Evolutionary conservation across 2,329 filamentous ascomycete species (phyloP).

Genomic region (Alternaria sp.): DNA sequence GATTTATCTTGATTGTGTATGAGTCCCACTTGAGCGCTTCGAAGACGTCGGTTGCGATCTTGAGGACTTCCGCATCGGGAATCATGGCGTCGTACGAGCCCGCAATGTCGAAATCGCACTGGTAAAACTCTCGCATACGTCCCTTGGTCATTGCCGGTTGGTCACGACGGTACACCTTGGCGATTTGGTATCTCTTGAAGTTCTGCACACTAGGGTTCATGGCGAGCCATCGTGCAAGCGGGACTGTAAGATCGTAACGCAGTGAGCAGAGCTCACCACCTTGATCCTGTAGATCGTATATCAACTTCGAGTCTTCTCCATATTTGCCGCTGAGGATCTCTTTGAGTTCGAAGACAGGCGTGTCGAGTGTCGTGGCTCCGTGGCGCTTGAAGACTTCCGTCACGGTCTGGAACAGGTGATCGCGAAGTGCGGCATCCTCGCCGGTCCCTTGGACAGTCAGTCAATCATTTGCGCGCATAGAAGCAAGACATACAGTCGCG

Average conservation of each 20-base stretch:
- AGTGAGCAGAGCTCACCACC: slow-evolving; percentile 86
- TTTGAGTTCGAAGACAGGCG: slow-evolving; percentile 85
- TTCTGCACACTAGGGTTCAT: slow-evolving; percentile 85
- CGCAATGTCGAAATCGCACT: slow-evolving; percentile 97
- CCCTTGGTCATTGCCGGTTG: slow-evolving; percentile 85
- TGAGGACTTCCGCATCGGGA: slow-evolving; percentile 87
- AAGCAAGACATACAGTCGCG: slow-evolving; percentile 75
- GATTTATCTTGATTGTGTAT: slow-evolving; percentile 93
- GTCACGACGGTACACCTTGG: slow-evolving; percentile 86
- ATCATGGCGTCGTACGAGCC: slow-evolving; percentile 87
- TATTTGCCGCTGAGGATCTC: slow-evolving; percentile 91
- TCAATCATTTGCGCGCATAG: neutral
- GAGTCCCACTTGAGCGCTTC: slow-evolving; percentile 77
- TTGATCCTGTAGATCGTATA: slow-evolving; percentile 89
- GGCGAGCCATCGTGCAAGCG: slow-evolving; percentile 90
- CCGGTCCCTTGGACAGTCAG: slow-evolving; percentile 41
- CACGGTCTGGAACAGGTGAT: slow-evolving; percentile 47
- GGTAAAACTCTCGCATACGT: slow-evolving; percentile 94
- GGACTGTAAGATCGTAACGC: slow-evolving; percentile 87
- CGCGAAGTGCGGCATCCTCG: slow-evolving; percentile 48
- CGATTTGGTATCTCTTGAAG: slow-evolving; percentile 95
- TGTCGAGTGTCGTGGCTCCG: slow-evolving; percentile 50
- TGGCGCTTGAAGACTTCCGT: slow-evolving; percentile 51
- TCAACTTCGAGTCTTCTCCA: slow-evolving; percentile 90
- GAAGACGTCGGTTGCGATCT: slow-evolving; percentile 87